These are phyloP conservation scores for Ustilago sp. DNA, from an alignment of 1,284 basidiomycete species.

Conservation along the genomic window DNA sequence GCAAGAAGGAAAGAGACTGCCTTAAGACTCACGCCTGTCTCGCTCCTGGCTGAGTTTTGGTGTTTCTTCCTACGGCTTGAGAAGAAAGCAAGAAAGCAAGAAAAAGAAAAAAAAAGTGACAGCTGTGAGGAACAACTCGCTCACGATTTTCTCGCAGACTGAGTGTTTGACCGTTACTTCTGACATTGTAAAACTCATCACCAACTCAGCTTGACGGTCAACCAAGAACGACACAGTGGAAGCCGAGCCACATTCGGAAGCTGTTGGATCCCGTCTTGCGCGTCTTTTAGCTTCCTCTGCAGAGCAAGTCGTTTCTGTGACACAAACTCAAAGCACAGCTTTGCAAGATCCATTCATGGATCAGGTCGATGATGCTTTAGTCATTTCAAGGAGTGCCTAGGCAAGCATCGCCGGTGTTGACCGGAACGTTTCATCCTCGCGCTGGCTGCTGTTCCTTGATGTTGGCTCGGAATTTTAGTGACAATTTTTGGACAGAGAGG, in stretches of 20 bases:
- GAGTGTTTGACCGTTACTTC: constrained; percentile 1
- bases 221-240: not conserved
- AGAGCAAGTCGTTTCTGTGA: not conserved
- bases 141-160: constrained; percentile 8
- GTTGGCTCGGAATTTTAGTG: not conserved
- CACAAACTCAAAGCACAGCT: no score
- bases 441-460: not conserved
- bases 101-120: not conserved
- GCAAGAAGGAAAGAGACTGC: not conserved
- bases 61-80: constrained; percentile 17
- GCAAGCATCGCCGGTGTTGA: not conserved
- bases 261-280: constrained; percentile 1
- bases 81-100: not conserved
- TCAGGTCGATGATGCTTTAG: no score
- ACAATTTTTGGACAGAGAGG: constrained; percentile 1
- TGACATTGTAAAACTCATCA: not conserved
- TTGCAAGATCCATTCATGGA: no score
- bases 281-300: not conserved
- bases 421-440: not conserved
- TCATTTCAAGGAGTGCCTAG: no score
- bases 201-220: not conserved
- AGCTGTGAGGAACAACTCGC: constrained; percentile 9
- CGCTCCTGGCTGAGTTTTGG: constrained; percentile 8
- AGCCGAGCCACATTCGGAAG: not conserved
- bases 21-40: constrained; percentile 1